Percentiles rank a stretch among this genome's conserved stretches.
Conservation (phyloP, 139 green algal genomes). For the Chlamydomonas sphaeroides region DNA sequence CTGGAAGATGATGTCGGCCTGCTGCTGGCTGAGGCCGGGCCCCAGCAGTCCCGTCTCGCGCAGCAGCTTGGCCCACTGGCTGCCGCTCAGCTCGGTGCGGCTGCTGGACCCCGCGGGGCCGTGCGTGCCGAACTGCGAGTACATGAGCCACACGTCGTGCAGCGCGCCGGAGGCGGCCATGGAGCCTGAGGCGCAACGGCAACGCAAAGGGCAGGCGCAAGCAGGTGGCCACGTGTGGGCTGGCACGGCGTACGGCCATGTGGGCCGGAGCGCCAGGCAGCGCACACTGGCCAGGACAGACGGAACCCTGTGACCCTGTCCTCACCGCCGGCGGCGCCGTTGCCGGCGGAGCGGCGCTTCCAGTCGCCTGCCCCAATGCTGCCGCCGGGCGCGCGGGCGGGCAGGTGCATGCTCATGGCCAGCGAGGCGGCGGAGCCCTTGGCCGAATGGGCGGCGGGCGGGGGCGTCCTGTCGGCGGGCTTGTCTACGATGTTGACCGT, state of each 20-base stretch:
- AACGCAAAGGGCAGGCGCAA: too few species aligned
- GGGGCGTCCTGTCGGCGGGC: neutral
- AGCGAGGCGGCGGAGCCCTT: neutral
- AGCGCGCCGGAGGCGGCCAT: conserved; percentile 9
- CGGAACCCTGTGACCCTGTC: neutral
- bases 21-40: conserved; percentile 18
- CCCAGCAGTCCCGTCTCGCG: conserved; percentile 68
- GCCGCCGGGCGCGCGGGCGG: neutral
- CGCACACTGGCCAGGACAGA: neutral
- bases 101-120: neutral
- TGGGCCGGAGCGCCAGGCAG: too few species aligned
- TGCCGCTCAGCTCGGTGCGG: too few species aligned
- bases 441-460: neutral
- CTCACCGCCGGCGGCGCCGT: neutral
- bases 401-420: neutral
- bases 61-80: conserved; percentile 78
- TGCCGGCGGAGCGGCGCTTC: neutral
- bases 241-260: too few species aligned
- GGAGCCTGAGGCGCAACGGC: too few species aligned
- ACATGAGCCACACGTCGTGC: conserved; percentile 53
- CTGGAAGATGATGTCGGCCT: conserved; percentile 73
- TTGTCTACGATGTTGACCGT: neutral
- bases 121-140: conserved; percentile 50
- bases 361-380: neutral
- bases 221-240: too few species aligned